Evolutionary conservation across 805 yeast genomes (phyloP).

Genomic region (Candida ovalis): DNA sequence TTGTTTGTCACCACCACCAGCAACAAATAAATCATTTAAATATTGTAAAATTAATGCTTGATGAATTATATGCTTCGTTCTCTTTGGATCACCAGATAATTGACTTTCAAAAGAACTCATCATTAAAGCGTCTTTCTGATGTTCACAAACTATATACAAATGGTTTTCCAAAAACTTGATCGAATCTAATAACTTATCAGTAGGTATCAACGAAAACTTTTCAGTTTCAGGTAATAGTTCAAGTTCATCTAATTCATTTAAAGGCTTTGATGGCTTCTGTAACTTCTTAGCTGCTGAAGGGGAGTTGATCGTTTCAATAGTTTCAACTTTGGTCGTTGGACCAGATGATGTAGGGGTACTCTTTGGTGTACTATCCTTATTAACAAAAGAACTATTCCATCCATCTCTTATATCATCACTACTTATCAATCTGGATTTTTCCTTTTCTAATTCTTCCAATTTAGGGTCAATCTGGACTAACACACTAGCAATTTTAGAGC

Average conservation of each 20-base stretch:
- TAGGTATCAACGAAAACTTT: constrained; percentile 56
- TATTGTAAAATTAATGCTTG: constrained; percentile 81
- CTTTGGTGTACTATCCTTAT: constrained; percentile 30
- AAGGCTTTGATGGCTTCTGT: constrained; percentile 30
- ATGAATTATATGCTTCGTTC: constrained; percentile 65
- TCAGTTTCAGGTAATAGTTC: constrained; percentile 60
- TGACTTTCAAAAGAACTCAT: constrained; percentile 90
- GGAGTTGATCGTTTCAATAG: constrained; percentile 27
- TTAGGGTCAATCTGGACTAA: constrained; percentile 61
- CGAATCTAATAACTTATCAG: constrained; percentile 44
- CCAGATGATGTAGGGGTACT: constrained; percentile 23
- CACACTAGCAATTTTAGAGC: constrained; percentile 65
- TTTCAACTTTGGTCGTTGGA: constrained; percentile 16
- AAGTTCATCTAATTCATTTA: constrained; percentile 43
- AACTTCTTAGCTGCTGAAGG: constrained; percentile 14
- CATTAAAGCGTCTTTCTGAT: constrained; percentile 86
- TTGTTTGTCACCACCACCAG: constrained; percentile 21
- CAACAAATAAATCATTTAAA: constrained; percentile 28
- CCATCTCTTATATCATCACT: constrained; percentile 92
- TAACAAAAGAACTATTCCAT: constrained; percentile 79
- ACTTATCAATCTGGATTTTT: constrained; percentile 71
- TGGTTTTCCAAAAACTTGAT: constrained; percentile 52
- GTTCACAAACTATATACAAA: constrained; percentile 68
- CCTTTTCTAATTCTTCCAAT: constrained; percentile 62
- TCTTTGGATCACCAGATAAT: constrained; percentile 51